Base-by-base conservation (phyloP, 495 filamentous ascomycete genomes). In the Xylaria longipes region DNA sequence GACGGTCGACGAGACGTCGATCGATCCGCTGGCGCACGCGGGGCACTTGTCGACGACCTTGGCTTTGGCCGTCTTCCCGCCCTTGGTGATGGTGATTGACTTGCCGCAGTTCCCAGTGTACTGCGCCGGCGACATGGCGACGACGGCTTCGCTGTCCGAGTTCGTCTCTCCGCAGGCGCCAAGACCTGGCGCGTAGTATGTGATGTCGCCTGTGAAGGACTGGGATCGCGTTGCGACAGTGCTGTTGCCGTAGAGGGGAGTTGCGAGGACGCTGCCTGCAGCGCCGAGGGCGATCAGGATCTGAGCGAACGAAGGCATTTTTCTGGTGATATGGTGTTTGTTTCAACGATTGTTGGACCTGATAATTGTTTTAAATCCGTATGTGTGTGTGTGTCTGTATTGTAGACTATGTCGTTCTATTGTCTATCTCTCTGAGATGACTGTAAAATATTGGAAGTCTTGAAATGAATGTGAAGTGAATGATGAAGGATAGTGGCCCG, bases 31-130 rank as follows among this genome's bases (percentile, higher is more conserved):
- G 0, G 74, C 76, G 77, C 92, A 94, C 72, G 87, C 88, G 79
- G 88, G 87, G 87, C 92, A 95, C 84, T 93, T 92, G 86, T 95
- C 92, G 50, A 88, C 87, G 60, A 93, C 87, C n/a, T 72, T 87
- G 31, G 87, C 91, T 8, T 72, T 82, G 65, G 76, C 74, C 31
- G 87, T 87, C 79, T 87, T 88, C 77, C 90, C 91, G 39, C 80
- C 77, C 71, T 77, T 81, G 63, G 66, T 77, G 83, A 95, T 86
- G 69, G 84, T 88, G 78, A 92, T 88, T 60, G 80, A 86, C 80
- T 86, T 85, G 74, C 88, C 90, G 81, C 92, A 95, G 81, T 86
- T 86, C 56, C 82, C 81, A 15, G 70, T 64, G 74, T 83, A 83
- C 67, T 83, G 68, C 54, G 73, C 64, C 22, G 80, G 72, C 56